These are phyloP conservation scores for Gaertneriomyces sp. DNA, from an alignment of 192 early-diverging fungal species.

Conservation along the genomic window DNA sequence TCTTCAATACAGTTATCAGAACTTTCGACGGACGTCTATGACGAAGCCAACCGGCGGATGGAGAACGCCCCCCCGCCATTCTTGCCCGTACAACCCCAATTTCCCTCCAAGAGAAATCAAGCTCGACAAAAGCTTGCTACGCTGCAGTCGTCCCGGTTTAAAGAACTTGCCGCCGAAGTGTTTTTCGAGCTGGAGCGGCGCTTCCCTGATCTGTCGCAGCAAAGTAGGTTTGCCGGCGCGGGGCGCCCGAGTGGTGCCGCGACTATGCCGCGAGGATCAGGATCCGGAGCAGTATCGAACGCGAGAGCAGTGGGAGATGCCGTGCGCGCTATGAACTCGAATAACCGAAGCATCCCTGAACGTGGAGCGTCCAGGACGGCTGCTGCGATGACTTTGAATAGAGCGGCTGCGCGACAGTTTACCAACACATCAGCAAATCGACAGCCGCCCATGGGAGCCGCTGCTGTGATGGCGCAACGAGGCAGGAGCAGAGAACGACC, in stretches of 20 bases:
- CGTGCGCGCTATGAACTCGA: no score
- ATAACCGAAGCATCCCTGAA: background rate
- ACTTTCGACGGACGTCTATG: conserved; percentile 85
- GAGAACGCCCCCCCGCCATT: conserved; percentile 65
- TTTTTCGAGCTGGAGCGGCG: conserved; percentile 52
- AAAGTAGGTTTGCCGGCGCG: background rate
- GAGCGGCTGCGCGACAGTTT: no score
- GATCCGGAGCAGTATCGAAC: no score
- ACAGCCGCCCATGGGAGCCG: no score
- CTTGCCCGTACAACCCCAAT: conserved; percentile 78
- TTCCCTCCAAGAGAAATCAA: conserved; percentile 90
- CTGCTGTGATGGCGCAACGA: background rate
- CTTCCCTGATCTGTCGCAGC: conserved; percentile 19
- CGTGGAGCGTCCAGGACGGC: background rate
- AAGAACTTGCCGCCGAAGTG: conserved; percentile 89
- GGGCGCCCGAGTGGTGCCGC: no score
- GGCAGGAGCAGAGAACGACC: conserved; percentile 19
- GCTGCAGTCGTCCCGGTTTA: conserved; percentile 75
- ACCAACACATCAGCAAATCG: no score
- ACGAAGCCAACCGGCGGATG: conserved; percentile 72
- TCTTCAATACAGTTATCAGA: conserved; percentile 79
- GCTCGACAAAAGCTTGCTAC: conserved; percentile 95
- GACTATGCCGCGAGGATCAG: no score
- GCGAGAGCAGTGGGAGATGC: no score
- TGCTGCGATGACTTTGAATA: no score